Conservation (phyloP, 208 protist genomes). For the Leptomonas pyrrhocoris region DNA sequence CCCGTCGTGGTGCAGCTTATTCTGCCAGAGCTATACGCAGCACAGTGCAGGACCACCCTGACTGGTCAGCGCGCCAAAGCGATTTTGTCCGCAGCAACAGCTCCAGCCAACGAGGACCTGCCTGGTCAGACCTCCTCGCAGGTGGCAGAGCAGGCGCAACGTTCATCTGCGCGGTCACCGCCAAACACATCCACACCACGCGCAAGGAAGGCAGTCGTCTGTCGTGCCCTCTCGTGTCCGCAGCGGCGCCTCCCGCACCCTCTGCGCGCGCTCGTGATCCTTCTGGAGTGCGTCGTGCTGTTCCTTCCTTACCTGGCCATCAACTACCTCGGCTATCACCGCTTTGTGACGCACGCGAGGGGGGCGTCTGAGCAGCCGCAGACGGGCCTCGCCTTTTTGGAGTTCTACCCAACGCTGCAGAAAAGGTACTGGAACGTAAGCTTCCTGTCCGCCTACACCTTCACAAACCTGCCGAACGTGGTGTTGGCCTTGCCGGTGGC, state of each 20-base stretch:
- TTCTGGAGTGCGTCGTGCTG: conserved; percentile 46
- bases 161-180: not conserved
- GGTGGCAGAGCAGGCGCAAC: not conserved
- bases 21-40: conserved; percentile 18
- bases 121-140: not conserved
- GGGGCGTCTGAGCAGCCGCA: conserved; percentile 7
- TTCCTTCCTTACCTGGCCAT: conserved; percentile 53
- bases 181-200: not conserved
- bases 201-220: not conserved
- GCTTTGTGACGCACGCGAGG: conserved; percentile 49
- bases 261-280: conserved; percentile 41
- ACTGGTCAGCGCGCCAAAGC: conserved; percentile 35
- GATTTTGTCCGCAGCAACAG: conserved; percentile 23
- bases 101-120: not conserved
- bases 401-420: conserved; percentile 74
- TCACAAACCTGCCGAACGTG: conserved; percentile 72
- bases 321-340: conserved; percentile 60
- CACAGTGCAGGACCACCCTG: conserved; percentile 22
- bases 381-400: conserved; percentile 53
- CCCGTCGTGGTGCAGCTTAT: conserved; percentile 53
- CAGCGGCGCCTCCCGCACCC: conserved; percentile 44
- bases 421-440: conserved; percentile 80
- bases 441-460: conserved; percentile 58
- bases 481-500: conserved; percentile 59
- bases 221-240: conserved; percentile 15